Base-by-base conservation (phyloP, 2,329 filamentous ascomycete genomes). In the Alternaria hordeiaustralica region DNA sequence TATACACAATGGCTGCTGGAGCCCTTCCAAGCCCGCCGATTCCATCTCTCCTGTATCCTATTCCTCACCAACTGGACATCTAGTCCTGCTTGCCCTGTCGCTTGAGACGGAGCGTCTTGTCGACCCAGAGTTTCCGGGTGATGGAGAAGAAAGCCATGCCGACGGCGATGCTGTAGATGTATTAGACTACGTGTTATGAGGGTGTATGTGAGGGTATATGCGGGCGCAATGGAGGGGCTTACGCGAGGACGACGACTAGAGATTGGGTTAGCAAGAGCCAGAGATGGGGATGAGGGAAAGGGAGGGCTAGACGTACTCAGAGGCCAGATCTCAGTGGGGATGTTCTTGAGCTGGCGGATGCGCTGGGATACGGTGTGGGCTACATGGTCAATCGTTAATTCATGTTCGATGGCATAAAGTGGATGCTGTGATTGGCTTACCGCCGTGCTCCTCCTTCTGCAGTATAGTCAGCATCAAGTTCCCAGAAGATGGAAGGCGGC, bases 291-390 rank as follows among this genome's bases (percentile, higher is more conserved):
- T 28, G 26, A 10, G 3, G 30, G 7, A n/a, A n/a, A n/a, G n/a
- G n/a, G n/a, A n/a, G n/a, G n/a, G n/a, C n/a, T 26, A 8, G 25
- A 84, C 89, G 82, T 90, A 97, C 94, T 94, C 75, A 99, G 91
- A 78, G 96, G 96, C 75, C 94, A 89, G 88, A 99, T 87, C 87
- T 99, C 96, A 74, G 93, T 89, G 73, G 96, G 96, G 79, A 98
- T 91, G 84, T 90, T 90, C 88, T 92, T 94, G 79, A 97, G 87
- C 80, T 89, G 91, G 81, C 94, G 92, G 77, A 99, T 87, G 81
- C 95, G 93, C 87, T 98, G 96, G 72, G 95, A 97, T 83, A 98
- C 89, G 77, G 95, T 97, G 86, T 98, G 96, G 81, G 93, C 96
- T 99, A 74, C 58, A 55, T 47, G 59, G 71, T 58, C 36, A 41